Percentiles rank a stretch among this genome's conserved stretches.
Evolutionary conservation across 2,329 filamentous ascomycete species (phyloP).

Genomic region (Dactylella cylindrospora): DNA sequence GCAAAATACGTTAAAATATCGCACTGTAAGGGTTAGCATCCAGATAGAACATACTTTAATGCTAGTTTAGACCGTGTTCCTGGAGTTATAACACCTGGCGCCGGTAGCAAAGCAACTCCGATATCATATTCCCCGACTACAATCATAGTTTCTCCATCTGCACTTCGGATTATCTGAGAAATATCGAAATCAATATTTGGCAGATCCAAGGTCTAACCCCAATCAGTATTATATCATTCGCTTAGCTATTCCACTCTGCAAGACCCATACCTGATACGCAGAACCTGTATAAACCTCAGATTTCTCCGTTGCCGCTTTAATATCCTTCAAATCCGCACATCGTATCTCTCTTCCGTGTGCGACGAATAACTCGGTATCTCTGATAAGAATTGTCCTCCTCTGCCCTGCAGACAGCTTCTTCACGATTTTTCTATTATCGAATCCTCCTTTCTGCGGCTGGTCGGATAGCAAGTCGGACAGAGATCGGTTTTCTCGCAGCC

Average conservation of each 20-base stretch:
- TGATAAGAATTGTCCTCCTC: constrained; percentile 70
- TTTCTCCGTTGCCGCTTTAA: constrained; percentile 61
- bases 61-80: constrained; percentile 24
- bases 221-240: constrained; percentile 1
- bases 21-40: too few species aligned
- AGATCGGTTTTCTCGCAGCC: constrained; percentile 23
- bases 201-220: constrained; percentile 45
- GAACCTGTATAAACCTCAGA: constrained; percentile 5
- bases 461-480: constrained; percentile 16
- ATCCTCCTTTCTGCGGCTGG: constrained; percentile 7
- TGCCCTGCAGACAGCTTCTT: constrained; percentile 54
- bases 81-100: constrained; percentile 35
- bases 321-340: constrained; percentile 79
- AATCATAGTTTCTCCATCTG: constrained; percentile 47
- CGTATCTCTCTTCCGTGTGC: constrained; percentile 85
- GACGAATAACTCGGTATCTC: constrained; percentile 85
- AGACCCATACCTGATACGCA: constrained; percentile 27
- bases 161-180: constrained; percentile 46
- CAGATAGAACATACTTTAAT: constrained; percentile 31
- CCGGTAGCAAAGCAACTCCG: constrained; percentile 47
- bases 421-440: constrained; percentile 28
- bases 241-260: too few species aligned
- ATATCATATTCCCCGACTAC: constrained; percentile 48
- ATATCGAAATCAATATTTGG: constrained; percentile 48
- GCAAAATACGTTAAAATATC: too few species aligned